A percentile compares a stretch with the other conserved stretches of the same genome.
phyloP scores from a whole-genome alignment of 306 rosid species.

The Cyclanthera cordifolia region DNA sequence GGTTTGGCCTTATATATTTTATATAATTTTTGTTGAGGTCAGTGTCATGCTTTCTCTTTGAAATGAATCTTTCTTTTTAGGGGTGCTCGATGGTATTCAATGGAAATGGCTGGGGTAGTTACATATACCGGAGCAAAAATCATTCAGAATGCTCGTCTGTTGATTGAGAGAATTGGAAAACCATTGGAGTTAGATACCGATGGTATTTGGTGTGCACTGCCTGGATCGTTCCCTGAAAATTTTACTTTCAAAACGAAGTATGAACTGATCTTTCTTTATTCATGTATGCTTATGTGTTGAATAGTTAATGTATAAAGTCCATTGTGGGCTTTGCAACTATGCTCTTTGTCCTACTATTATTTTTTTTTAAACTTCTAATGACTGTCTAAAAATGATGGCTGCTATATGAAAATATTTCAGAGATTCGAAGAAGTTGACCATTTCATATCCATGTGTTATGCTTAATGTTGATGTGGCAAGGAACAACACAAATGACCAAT shows the following conservation, averaged over 20 bases:
- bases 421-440: conserved; percentile 74
- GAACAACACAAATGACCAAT: conserved; percentile 94
- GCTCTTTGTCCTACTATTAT: not conserved
- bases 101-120: conserved; percentile 99
- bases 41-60: conserved; percentile 1
- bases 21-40: not conserved
- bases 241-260: conserved; percentile 84
- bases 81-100: conserved; percentile 99
- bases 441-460: conserved; percentile 99
- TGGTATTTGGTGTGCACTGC: conserved; percentile 98
- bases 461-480: conserved; percentile 94
- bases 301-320: not conserved
- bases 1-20: conserved; percentile 31
- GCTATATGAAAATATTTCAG: conserved; percentile 32
- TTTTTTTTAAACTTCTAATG: not conserved
- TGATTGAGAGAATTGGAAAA: conserved; percentile 92
- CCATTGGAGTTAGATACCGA: conserved; percentile 95
- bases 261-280: not conserved
- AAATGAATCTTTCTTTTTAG: conserved; percentile 31
- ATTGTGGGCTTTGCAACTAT: conserved; percentile 19
- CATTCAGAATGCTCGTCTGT: conserved; percentile 88
- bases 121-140: conserved; percentile 99
- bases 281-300: conserved; percentile 13
- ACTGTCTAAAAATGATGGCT: conserved; percentile 22
- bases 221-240: conserved; percentile 96